phyloP scores from a whole-genome alignment of 2,329 filamentous ascomycete species.

The Colletotrichum liaoningense region DNA sequence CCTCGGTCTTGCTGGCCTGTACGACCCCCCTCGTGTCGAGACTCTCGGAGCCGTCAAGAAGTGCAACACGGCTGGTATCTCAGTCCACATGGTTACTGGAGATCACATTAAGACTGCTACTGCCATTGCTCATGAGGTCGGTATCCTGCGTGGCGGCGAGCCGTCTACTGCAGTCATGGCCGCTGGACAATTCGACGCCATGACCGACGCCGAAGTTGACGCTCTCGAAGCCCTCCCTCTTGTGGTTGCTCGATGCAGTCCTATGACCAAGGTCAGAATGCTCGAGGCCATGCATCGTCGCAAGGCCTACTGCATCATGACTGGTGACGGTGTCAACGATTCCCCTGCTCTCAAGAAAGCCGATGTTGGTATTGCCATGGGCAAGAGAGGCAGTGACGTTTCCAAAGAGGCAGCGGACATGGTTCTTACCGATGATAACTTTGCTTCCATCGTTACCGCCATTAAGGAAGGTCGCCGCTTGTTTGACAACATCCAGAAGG shows the following conservation, averaged over 20 bases:
- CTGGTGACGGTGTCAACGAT: conserved; percentile 81
- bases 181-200: conserved; percentile 70
- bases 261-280: conserved; percentile 79
- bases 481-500: conserved; percentile 81
- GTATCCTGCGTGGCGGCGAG: conserved; percentile 62
- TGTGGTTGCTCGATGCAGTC: conserved; percentile 77
- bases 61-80: conserved; percentile 71
- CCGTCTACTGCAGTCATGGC: conserved; percentile 66
- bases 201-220: conserved; percentile 73
- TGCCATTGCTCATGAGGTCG: conserved; percentile 74
- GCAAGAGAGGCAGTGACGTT: conserved; percentile 76
- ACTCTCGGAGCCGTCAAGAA: conserved; percentile 69
- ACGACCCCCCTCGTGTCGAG: conserved; percentile 78
- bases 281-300: conserved; percentile 79
- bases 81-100: conserved; percentile 77
- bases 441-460: conserved; percentile 81
- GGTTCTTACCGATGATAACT: conserved; percentile 89
- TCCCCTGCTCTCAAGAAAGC: conserved; percentile 78
- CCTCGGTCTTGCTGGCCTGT: conserved; percentile 77
- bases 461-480: conserved; percentile 77
- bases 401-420: conserved; percentile 88
- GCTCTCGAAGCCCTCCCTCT: conserved; percentile 69
- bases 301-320: conserved; percentile 78
- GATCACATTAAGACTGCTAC: conserved; percentile 76
- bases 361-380: conserved; percentile 83